phyloP scores from a whole-genome alignment of 768 basidiomycete species.

The Xerocomellus intermedius region DNA sequence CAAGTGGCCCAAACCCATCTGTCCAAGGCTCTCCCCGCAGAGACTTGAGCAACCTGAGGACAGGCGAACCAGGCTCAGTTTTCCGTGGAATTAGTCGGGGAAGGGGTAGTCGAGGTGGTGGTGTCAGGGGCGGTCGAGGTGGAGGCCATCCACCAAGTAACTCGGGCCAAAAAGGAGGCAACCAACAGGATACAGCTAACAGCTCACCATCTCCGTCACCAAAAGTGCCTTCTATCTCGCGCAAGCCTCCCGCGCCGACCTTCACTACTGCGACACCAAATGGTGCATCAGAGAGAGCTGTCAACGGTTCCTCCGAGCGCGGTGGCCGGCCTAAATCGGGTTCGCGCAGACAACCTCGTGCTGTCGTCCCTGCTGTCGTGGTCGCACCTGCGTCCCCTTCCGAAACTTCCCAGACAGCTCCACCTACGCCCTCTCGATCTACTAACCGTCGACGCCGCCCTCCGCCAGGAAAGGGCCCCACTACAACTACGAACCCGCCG shows the following conservation, averaged over 20 bases:
- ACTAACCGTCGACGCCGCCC: conserved; percentile 52
- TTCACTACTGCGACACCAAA: conserved; percentile 19
- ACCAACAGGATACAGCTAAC: conserved; percentile 20
- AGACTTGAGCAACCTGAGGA: conserved; percentile 41
- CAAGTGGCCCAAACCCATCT: conserved; percentile 28
- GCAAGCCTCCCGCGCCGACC: conserved; percentile 15
- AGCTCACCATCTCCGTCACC: conserved; percentile 19
- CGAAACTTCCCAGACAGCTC: conserved; percentile 19
- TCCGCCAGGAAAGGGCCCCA: conserved; percentile 33
- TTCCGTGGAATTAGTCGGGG: conserved; percentile 44
- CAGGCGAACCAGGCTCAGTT: conserved; percentile 47
- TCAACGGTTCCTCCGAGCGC: conserved; percentile 22
- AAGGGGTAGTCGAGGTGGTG: conserved; percentile 36
- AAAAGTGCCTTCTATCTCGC: conserved; percentile 9
- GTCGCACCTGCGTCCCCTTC: conserved; percentile 24
- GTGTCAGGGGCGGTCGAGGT: conserved; percentile 25
- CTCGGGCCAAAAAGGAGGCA: conserved; percentile 22
- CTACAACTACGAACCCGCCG: conserved; percentile 15
- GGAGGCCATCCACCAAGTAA: conserved; percentile 29
- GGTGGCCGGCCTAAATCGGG: conserved; percentile 21
- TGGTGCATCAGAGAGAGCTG: conserved; percentile 22
- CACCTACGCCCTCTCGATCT: conserved; percentile 40
- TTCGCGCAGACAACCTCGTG: conserved; percentile 22
- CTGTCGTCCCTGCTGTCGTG: conserved; percentile 19
- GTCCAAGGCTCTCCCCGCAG: conserved; percentile 33